Conservation (phyloP, 1,284 basidiomycete genomes). For the Ganoderma multipileum region DNA sequence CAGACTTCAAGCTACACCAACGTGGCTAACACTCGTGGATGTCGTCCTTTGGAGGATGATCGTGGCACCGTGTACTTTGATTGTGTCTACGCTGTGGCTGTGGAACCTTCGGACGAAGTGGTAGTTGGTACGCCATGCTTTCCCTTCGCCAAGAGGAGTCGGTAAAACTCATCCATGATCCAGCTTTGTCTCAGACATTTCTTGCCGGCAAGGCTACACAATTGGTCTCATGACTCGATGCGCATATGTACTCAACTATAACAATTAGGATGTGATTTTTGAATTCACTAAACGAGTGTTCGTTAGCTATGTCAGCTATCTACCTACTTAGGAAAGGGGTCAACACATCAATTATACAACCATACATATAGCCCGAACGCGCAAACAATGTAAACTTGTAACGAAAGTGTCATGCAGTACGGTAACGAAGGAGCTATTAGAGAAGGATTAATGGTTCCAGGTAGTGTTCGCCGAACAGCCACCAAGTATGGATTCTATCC, state of each 20-base stretch:
- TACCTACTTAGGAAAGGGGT: not conserved
- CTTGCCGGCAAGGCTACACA: not conserved
- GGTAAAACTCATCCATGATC: not conserved
- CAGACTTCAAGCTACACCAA: constrained; percentile 20
- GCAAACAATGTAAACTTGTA: not conserved
- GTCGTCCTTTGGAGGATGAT: constrained; percentile 49
- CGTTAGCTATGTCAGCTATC: not conserved
- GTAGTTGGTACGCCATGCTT: not conserved
- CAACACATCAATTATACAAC: not conserved
- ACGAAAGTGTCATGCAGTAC: not conserved
- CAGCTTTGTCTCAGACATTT: not conserved
- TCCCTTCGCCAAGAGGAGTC: not conserved
- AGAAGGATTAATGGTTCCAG: not conserved
- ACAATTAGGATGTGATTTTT: not conserved
- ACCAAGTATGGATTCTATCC: not conserved
- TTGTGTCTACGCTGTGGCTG: constrained; percentile 40
- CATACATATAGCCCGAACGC: not conserved
- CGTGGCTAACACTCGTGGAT: constrained; percentile 14
- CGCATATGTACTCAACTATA: not conserved
- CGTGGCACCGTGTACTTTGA: constrained; percentile 47
- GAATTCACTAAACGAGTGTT: not conserved
- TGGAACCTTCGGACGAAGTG: constrained; percentile 33
- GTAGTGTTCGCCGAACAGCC: not conserved
- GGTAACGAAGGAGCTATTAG: not conserved
- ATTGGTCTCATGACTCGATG: not conserved